phyloP scores from a whole-genome alignment of 768 basidiomycete genomes.

The Lactarius indigo region DNA sequence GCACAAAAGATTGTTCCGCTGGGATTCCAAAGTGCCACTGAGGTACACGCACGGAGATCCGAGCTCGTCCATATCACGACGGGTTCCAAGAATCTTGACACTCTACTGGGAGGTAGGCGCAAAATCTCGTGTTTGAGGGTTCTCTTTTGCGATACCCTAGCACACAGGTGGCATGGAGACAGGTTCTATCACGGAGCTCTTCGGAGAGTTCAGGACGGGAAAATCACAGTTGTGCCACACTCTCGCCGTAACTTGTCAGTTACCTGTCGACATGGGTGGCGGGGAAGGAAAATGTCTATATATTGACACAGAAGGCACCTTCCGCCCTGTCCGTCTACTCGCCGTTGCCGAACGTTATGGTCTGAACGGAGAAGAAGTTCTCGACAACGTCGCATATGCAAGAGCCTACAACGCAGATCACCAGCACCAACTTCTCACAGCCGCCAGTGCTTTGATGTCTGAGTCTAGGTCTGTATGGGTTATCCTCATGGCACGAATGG shows the following conservation, averaged over 20 bases:
- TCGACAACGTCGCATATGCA: conserved; percentile 98
- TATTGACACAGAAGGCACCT: conserved; percentile 99
- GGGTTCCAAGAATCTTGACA: conserved; percentile 93
- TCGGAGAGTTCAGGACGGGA: conserved; percentile 97
- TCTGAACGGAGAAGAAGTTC: conserved; percentile 95
- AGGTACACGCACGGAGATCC: conserved; percentile 90
- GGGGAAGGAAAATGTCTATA: conserved; percentile 99
- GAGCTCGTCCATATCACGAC: conserved; percentile 97
- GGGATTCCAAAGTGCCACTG: conserved; percentile 97
- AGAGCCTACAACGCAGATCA: conserved; percentile 99
- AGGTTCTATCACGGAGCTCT: conserved; percentile 95
- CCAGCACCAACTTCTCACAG: conserved; percentile 83
- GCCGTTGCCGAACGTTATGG: conserved; percentile 95
- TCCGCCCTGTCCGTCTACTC: conserved; percentile 91
- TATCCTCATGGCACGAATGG: conserved; percentile 18
- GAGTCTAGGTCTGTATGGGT: conserved; percentile 74
- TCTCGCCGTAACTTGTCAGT: conserved; percentile 95
- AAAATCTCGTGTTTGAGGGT: background rate
- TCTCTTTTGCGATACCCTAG: background rate
- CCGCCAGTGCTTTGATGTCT: conserved; percentile 97
- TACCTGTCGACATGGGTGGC: conserved; percentile 96
- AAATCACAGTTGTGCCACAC: conserved; percentile 99
- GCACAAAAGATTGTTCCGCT: conserved; percentile 95
- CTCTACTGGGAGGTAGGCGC: conserved; percentile 78
- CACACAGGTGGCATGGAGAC: conserved; percentile 89